Percentiles rank a stretch among this genome's conserved stretches.
Conservation (phyloP, 768 basidiomycete species). For the Hortiboletus campestris region DNA sequence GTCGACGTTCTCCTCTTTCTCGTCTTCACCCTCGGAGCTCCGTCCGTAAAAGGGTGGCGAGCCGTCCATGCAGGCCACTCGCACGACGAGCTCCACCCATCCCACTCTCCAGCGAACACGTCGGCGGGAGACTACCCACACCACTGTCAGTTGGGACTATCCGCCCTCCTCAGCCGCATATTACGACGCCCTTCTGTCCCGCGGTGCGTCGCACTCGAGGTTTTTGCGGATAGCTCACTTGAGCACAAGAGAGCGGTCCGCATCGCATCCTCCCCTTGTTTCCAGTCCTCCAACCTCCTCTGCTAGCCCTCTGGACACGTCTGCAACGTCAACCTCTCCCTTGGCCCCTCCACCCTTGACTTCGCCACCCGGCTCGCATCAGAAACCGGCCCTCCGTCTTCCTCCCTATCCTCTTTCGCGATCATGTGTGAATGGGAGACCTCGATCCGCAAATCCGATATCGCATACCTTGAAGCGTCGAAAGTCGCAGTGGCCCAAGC, state of each 20-base stretch:
- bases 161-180: constrained; percentile 13
- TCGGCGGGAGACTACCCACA: constrained; percentile 12
- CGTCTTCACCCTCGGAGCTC: no score
- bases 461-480: constrained; percentile 9
- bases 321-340: background rate
- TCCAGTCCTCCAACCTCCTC: background rate
- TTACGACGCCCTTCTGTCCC: constrained; percentile 22
- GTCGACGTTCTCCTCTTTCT: no score
- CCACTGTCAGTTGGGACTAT: constrained; percentile 22
- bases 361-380: background rate
- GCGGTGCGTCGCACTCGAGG: constrained; percentile 28
- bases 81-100: background rate
- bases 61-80: no score
- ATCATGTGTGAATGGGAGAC: background rate
- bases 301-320: background rate
- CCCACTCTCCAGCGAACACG: constrained; percentile 10
- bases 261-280: background rate
- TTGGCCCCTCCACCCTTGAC: no score
- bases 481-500: constrained; percentile 23
- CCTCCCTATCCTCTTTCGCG: constrained; percentile 1
- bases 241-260: constrained; percentile 7
- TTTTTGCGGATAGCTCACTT: constrained; percentile 26
- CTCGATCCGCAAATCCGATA: constrained; percentile 8
- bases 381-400: background rate
- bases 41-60: no score